A percentile compares a stretch with the other conserved stretches of the same genome.
phyloP scores from a whole-genome alignment of 805 yeast genomes.

The Metschnikowia cerradonensis region DNA sequence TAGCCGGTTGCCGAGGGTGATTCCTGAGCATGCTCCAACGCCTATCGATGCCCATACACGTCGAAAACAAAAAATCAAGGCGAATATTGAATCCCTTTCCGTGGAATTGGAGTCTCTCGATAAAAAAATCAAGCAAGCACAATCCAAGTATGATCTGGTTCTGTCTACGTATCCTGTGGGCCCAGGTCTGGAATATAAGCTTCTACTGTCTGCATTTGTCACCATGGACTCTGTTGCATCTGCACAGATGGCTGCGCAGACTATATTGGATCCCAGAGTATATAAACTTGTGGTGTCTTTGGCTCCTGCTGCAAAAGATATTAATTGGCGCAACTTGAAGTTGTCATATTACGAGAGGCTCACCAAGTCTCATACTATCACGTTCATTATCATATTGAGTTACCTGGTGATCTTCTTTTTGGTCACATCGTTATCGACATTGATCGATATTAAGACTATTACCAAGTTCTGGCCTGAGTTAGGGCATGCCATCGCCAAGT shows the following conservation, averaged over 20 bases:
- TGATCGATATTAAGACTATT: conserved; percentile 53
- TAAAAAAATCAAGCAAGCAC: conserved; percentile 33
- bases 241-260: conserved; percentile 48
- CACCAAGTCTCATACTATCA: conserved; percentile 37
- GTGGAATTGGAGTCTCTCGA: conserved; percentile 35
- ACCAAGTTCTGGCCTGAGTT: conserved; percentile 56
- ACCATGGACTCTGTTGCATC: conserved; percentile 48
- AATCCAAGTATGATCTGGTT: conserved; percentile 27
- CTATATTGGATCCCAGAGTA: conserved; percentile 43
- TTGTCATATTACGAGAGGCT: conserved; percentile 37
- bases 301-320: conserved; percentile 48
- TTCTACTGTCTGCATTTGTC: conserved; percentile 43
- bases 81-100: conserved; percentile 31
- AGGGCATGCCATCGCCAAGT: conserved; percentile 48
- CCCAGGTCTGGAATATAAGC: conserved; percentile 30
- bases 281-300: conserved; percentile 38
- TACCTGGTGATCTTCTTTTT: conserved; percentile 52
- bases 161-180: conserved; percentile 25
- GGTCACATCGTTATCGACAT: conserved; percentile 53
- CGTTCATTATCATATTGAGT: conserved; percentile 43
- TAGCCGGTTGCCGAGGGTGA: conserved; percentile 30
- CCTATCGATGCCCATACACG: conserved; percentile 10
- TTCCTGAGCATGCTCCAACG: conserved; percentile 16
- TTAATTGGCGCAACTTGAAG: conserved; percentile 44
- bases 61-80: conserved; percentile 18